Evolutionary conservation across 768 basidiomycete genomes (phyloP).

Genomic region (Auricularia cornea): DNA sequence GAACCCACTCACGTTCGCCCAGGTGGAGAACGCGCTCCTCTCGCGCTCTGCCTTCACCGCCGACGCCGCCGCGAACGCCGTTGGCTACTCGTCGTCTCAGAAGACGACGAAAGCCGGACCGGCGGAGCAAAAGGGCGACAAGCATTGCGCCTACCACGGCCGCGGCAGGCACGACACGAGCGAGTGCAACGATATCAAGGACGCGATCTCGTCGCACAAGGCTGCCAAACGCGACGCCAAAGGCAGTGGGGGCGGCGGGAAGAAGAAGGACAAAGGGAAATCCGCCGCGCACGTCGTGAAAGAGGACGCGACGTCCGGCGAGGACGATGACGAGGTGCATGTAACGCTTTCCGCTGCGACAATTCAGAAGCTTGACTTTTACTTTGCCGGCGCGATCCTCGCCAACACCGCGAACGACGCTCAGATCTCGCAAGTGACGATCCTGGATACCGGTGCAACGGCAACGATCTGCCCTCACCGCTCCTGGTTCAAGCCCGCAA

Average conservation of each 20-base stretch:
- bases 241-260: not conserved
- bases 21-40: not conserved
- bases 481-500: conserved; percentile 1
- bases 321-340: not conserved
- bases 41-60: not conserved
- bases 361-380: not conserved
- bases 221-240: no score
- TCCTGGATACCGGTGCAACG: conserved; percentile 6
- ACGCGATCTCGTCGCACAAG: no score
- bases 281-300: not conserved
- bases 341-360: not conserved
- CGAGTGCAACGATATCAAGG: no score
- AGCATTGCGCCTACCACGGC: not conserved
- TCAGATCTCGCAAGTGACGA: not conserved
- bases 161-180: no score
- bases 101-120: not conserved
- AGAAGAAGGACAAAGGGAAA: not conserved
- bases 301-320: not conserved
- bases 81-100: not conserved
- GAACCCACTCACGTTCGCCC: not conserved
- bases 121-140: not conserved
- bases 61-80: not conserved
- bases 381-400: not conserved
- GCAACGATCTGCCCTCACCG: conserved; percentile 3
- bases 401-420: not conserved